Conservation (phyloP, 2,329 filamentous ascomycete genomes). For the Colletotrichum paranaense region DNA sequence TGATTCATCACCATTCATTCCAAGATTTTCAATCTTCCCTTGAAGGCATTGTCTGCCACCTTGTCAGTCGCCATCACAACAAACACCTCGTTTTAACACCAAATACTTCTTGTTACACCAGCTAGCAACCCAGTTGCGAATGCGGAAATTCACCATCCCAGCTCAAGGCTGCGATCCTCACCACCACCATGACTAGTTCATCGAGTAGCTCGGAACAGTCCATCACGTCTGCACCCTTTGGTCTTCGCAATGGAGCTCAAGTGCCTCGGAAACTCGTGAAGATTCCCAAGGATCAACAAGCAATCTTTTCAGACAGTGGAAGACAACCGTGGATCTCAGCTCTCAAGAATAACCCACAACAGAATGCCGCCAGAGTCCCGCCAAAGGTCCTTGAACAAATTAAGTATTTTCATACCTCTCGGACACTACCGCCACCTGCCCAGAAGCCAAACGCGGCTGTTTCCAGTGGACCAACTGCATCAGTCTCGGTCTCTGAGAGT, state of each 20-base stretch:
- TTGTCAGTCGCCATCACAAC: neutral
- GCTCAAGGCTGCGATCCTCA: neutral
- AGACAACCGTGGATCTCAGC: conserved; percentile 50
- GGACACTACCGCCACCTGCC: conserved; percentile 29
- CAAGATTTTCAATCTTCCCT: neutral
- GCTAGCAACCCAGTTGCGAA: neutral
- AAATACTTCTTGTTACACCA: neutral
- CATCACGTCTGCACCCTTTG: neutral
- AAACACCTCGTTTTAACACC: neutral
- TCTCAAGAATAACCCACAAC: conserved; percentile 37
- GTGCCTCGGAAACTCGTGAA: conserved; percentile 43
- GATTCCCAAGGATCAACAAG: conserved; percentile 53
- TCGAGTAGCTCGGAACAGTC: conserved; percentile 27
- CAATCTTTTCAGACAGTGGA: conserved; percentile 45
- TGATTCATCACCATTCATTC: neutral
- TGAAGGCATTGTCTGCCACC: neutral
- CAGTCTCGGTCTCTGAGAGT: neutral
- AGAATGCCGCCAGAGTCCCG: conserved; percentile 48
- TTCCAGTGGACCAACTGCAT: neutral
- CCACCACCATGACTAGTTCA: conserved; percentile 4
- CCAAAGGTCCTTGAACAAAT: conserved; percentile 47
- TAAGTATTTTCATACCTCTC: conserved; percentile 37
- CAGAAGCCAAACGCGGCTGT: conserved; percentile 17
- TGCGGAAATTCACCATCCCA: neutral
- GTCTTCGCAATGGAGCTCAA: neutral